A percentile compares a stretch with the other conserved stretches of the same genome.
phyloP scores from a whole-genome alignment of 2,329 filamentous ascomycete species.

The Davidsoniella australis region DNA sequence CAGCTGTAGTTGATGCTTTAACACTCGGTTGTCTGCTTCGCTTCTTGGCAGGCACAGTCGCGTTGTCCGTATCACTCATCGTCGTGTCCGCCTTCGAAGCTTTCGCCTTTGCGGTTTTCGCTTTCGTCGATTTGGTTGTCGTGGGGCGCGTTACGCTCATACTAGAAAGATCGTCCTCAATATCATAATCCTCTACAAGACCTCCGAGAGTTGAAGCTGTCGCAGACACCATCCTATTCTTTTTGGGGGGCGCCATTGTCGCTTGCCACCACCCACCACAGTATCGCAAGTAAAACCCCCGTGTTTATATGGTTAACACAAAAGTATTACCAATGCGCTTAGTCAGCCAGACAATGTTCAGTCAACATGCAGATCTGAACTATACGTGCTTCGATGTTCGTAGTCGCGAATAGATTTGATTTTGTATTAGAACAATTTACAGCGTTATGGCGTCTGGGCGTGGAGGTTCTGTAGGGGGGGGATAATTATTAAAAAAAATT shows the following conservation, averaged over 20 bases:
- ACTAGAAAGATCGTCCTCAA: slow-evolving; percentile 9
- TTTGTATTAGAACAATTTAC: too few relatives aligned
- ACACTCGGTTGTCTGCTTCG: not conserved
- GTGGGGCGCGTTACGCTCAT: slow-evolving; percentile 5
- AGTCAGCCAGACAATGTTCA: too few relatives aligned
- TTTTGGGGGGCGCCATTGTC: slow-evolving; percentile 8
- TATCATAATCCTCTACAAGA: slow-evolving; percentile 7
- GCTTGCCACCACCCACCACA: too few relatives aligned
- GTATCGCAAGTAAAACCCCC: too few relatives aligned
- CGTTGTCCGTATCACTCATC: not conserved
- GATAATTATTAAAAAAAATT: too few relatives aligned
- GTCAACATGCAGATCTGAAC: too few relatives aligned
- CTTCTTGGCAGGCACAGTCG: not conserved
- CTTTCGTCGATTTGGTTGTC: not conserved
- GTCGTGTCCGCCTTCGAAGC: not conserved
- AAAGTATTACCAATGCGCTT: too few relatives aligned
- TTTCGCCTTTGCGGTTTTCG: not conserved
- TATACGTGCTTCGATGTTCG: too few relatives aligned
- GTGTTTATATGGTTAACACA: too few relatives aligned
- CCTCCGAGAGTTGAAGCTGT: slow-evolving; percentile 1
- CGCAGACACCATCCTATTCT: not conserved
- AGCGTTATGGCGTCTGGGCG: too few relatives aligned
- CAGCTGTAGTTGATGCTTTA: not conserved
- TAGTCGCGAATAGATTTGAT: too few relatives aligned
- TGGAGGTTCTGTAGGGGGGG: too few relatives aligned